Evolutionary conservation across 2,329 filamentous ascomycete species (phyloP), one percentile per base, ranked within the genome.

Genomic region (Sclerotinia borealis): DNA sequence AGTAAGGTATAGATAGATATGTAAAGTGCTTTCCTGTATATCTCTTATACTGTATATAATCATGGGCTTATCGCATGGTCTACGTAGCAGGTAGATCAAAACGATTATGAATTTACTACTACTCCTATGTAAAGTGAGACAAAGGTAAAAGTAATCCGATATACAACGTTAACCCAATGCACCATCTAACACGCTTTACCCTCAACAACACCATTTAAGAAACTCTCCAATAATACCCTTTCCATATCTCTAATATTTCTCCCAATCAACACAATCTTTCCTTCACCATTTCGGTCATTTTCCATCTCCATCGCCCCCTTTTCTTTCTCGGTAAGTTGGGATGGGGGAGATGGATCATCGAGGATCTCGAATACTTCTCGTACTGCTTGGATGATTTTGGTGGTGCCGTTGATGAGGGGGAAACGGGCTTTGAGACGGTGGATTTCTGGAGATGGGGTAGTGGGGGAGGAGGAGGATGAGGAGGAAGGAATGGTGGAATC

Each of bases 301-400:
- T 29, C 22, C 31, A 29, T 36, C 22, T 47, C 29, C 22, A 29
- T 43, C 13, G 10, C 22, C 17, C 29, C 29, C 6, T 6, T 34
- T 10, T 19, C 19, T 3, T 31, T 6, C 19, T 15, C 9, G 11
- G 29, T 5, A 1, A 15, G 9, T 15, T 15, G 1, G 1, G 31
- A 4, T n/a, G 13, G 15, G 27, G 52, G 15, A 36, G 52, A 5
- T 10, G 27, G 3, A 5, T 54, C 79, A 68, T 96, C 92, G 29
- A 91, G 84, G 29, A 98, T 89, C 72, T 99, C 95, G 75, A 98
- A 99, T 19, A 98, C 84, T 70, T 97, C 93, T 60, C 93, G 81
- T 1, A 99, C 95, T 2, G 93, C 95, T 75, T 99, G 95, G 9
- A 98, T 81, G 67, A 98, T 85, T 73, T 91, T 90, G 49, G 86